A percentile compares a stretch with the other conserved stretches of the same genome.
phyloP scores from a whole-genome alignment of 345 rosid species.

The Gossypium turneri region DNA sequence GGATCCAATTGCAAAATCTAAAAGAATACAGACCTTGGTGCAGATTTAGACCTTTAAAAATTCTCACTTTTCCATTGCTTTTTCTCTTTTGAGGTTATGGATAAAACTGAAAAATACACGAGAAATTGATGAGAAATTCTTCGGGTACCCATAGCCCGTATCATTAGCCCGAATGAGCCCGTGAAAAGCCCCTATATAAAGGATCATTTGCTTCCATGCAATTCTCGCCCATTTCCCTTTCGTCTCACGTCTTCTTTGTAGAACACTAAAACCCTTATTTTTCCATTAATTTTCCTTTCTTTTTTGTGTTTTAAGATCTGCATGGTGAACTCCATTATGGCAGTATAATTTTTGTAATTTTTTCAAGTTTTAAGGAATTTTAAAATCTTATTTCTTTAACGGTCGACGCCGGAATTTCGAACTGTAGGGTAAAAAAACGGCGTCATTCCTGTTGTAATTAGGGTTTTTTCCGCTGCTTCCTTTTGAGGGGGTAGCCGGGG shows the following conservation, averaged over 20 bases:
- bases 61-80: too few relatives aligned
- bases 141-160: conserved; percentile 16
- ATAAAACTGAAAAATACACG: not conserved
- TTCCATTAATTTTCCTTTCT: conserved; percentile 10
- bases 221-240: conserved; percentile 50
- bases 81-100: too few relatives aligned
- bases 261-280: conserved; percentile 13
- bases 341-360: conserved; percentile 12
- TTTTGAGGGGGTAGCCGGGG: conserved; percentile 99
- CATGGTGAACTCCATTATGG: conserved; percentile 28
- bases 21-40: too few relatives aligned
- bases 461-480: conserved; percentile 65
- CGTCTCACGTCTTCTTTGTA: conserved; percentile 13
- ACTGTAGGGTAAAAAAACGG: conserved; percentile 38
- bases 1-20: too few relatives aligned
- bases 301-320: conserved; percentile 28
- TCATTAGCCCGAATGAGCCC: conserved; percentile 23
- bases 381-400: conserved; percentile 29
- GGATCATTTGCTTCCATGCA: conserved; percentile 33
- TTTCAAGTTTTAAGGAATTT: not conserved
- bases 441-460: conserved; percentile 38
- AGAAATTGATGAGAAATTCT: conserved; percentile 21
- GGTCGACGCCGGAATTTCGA: conserved; percentile 41
- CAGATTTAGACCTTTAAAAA: too few relatives aligned
- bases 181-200: conserved; percentile 42